These are phyloP conservation scores for Kwoniella sp. DNA, from an alignment of 768 basidiomycete species.

Conservation along the genomic window DNA sequence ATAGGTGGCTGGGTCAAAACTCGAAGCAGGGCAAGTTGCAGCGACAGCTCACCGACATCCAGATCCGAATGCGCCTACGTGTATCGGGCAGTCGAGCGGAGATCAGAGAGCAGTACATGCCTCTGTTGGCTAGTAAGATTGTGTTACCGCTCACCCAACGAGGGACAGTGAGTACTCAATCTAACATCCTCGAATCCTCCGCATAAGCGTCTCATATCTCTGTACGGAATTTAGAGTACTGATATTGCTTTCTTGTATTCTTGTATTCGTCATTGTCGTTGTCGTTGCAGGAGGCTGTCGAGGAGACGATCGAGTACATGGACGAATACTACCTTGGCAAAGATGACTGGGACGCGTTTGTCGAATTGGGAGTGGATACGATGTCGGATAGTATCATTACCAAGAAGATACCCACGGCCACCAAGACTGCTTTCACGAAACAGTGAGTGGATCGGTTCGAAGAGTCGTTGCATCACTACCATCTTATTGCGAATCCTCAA, in stretches of 20 bases:
- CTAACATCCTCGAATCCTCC: neutral
- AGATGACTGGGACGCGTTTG: conserved; percentile 95
- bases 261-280: neutral
- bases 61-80: conserved; percentile 91
- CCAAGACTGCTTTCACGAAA: conserved; percentile 81
- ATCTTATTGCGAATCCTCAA: too few relatives aligned
- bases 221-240: too few relatives aligned
- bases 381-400: conserved; percentile 71
- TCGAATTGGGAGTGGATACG: conserved; percentile 87
- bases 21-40: conserved; percentile 83
- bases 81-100: conserved; percentile 88
- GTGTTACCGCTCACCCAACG: conserved; percentile 74
- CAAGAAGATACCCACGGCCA: conserved; percentile 79
- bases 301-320: conserved; percentile 81
- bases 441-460: conserved; percentile 62
- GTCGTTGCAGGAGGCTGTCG: conserved; percentile 67
- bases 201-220: too few relatives aligned
- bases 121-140: conserved; percentile 78
- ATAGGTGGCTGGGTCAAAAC: conserved; percentile 95
- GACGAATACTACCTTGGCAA: conserved; percentile 90
- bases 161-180: conserved; percentile 66
- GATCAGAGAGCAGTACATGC: conserved; percentile 87
- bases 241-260: too few relatives aligned
- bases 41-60: conserved; percentile 82
- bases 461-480: too few relatives aligned